Conservation (phyloP, 1,139 yeast genomes). For the Saccharomyces hybrid region DNA sequence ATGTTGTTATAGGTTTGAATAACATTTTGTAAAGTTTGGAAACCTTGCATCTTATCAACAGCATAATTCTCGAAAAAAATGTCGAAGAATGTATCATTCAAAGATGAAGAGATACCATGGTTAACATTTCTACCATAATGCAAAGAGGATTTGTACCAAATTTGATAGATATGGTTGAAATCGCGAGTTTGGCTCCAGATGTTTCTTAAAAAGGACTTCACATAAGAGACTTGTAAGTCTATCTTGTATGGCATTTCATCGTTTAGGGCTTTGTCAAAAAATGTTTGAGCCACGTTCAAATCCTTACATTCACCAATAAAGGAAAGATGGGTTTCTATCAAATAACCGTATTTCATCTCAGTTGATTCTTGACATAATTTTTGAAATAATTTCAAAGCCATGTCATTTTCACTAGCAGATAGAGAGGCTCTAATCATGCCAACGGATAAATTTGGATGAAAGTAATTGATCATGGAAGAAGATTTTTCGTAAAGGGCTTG, state of each 20-base stretch:
- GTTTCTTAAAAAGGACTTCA: constrained; percentile 58
- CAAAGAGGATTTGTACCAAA: constrained; percentile 58
- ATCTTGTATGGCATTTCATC: constrained; percentile 43
- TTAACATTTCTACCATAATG: constrained; percentile 56
- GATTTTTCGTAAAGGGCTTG: constrained; percentile 41
- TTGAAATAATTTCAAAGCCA: constrained; percentile 44
- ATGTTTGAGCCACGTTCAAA: constrained; percentile 59
- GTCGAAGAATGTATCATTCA: constrained; percentile 61
- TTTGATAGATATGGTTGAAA: constrained; percentile 48
- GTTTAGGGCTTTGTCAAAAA: constrained; percentile 54
- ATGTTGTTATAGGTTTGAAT: constrained; percentile 50
- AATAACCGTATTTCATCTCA: constrained; percentile 29
- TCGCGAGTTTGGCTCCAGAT: constrained; percentile 52
- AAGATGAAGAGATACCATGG: constrained; percentile 55
- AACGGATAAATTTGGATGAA: constrained; percentile 46
- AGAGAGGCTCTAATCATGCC: constrained; percentile 59
- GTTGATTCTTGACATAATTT: constrained; percentile 36
- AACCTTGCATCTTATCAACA: constrained; percentile 47
- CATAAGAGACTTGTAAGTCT: constrained; percentile 66
- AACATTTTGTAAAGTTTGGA: constrained; percentile 48
- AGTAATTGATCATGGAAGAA: constrained; percentile 31
- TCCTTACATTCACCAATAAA: constrained; percentile 81
- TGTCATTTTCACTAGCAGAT: constrained; percentile 41
- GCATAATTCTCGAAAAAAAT: constrained; percentile 60
- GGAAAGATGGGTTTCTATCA: constrained; percentile 44